phyloP scores from a whole-genome alignment of 352 stramenopile species.

The Pythium volutum region DNA sequence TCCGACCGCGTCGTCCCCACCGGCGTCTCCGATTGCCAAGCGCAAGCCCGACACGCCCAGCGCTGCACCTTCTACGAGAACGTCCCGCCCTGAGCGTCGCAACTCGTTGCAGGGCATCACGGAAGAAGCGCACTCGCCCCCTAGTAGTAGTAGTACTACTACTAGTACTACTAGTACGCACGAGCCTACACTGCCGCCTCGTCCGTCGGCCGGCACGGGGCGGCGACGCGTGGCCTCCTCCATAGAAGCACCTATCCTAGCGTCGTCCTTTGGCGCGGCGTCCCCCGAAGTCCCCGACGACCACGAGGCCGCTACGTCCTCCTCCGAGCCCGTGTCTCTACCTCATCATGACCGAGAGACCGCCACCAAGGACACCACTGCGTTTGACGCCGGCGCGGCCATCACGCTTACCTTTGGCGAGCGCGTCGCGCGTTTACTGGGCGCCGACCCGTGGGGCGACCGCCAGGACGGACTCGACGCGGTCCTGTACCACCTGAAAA shows the following conservation, averaged over 20 bases:
- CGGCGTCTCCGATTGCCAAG: conserved; percentile 10
- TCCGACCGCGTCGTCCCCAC: not conserved
- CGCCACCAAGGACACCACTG: conserved; percentile 8
- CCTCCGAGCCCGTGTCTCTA: not conserved
- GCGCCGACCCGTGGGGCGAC: conserved; percentile 75
- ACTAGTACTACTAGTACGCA: too few relatives aligned
- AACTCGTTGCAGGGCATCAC: conserved; percentile 37
- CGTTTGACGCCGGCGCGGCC: conserved; percentile 57
- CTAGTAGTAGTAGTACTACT: too few relatives aligned
- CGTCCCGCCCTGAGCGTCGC: conserved; percentile 15
- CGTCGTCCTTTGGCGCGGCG: conserved; percentile 35
- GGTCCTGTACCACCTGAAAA: conserved; percentile 64
- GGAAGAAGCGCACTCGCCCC: conserved; percentile 11
- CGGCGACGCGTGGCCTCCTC: conserved; percentile 20
- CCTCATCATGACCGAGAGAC: not conserved
- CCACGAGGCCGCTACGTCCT: not conserved
- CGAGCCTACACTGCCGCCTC: conserved; percentile 20
- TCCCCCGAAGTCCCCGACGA: conserved; percentile 29
- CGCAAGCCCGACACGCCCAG: conserved; percentile 31
- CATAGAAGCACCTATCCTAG: conserved; percentile 59
- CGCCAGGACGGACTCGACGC: conserved; percentile 77
- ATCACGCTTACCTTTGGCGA: conserved; percentile 75
- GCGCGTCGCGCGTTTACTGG: conserved; percentile 56
- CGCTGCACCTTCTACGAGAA: conserved; percentile 6
- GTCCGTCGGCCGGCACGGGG: conserved; percentile 5